These are phyloP conservation scores for Hanseniaspora osmophila DNA, from an alignment of 805 yeast species.

Conservation along the genomic window DNA sequence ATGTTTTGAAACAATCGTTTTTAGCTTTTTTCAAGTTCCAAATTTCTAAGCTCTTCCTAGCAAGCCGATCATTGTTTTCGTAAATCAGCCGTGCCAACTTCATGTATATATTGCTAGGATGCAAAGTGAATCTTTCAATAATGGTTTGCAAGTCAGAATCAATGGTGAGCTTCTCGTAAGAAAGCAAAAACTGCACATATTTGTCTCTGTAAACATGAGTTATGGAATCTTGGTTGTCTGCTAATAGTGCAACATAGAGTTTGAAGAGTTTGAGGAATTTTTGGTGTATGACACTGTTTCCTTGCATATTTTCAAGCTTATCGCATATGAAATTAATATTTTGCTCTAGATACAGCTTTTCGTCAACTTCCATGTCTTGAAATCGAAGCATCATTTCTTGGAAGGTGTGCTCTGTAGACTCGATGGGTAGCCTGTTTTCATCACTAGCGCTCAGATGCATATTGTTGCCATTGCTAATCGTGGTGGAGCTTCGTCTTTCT, in stretches of 20 bases:
- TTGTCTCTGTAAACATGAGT: background rate
- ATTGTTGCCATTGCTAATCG: too few species aligned
- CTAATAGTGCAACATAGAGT: too few species aligned
- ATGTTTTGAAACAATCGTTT: too few species aligned
- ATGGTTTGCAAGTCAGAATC: slow-evolving; percentile 13
- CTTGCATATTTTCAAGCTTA: background rate
- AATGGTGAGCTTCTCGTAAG: slow-evolving; percentile 10
- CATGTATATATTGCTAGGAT: slow-evolving; percentile 15
- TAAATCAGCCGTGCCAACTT: slow-evolving; percentile 13
- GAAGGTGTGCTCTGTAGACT: too few species aligned
- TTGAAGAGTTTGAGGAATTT: too few species aligned
- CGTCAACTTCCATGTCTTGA: too few species aligned
- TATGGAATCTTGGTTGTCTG: too few species aligned
- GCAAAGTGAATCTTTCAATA: slow-evolving; percentile 13
- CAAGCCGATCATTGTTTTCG: slow-evolving; percentile 3
- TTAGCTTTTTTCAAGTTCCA: slow-evolving; percentile 5
- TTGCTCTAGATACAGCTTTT: background rate
- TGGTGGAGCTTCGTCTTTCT: too few species aligned
- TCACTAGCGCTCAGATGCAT: too few species aligned
- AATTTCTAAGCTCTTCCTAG: slow-evolving; percentile 1
- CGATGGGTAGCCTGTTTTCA: too few species aligned
- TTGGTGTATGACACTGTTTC: too few species aligned
- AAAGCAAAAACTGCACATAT: slow-evolving; percentile 2
- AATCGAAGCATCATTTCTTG: too few species aligned
- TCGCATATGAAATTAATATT: background rate